Evolutionary conservation across 306 rosid genomes (phyloP).

Genomic region (Gastrolobium bilobum): DNA sequence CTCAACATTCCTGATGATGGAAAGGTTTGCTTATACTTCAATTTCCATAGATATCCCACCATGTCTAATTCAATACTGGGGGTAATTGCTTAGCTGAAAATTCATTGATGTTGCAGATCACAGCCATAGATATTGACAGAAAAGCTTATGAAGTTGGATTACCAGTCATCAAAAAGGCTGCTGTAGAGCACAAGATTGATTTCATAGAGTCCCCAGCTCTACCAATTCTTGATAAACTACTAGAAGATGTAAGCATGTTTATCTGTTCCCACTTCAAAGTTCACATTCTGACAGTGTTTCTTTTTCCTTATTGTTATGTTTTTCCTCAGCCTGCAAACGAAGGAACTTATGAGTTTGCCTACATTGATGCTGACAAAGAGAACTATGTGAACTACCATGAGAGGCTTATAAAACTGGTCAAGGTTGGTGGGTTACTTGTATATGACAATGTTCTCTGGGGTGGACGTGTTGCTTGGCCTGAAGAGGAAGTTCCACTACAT

Average conservation of each 20-base stretch:
- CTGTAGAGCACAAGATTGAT: slow-evolving; percentile 73
- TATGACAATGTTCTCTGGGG: slow-evolving; percentile 63
- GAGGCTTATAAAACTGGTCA: slow-evolving; percentile 56
- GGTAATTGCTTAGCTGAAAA: neutral
- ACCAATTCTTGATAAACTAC: slow-evolving; percentile 61
- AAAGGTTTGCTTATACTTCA: slow-evolving; percentile 47
- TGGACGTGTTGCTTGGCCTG: slow-evolving; percentile 54
- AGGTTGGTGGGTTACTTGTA: slow-evolving; percentile 59
- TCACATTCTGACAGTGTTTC: neutral
- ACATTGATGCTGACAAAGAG: slow-evolving; percentile 63
- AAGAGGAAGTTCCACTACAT: slow-evolving; percentile 50
- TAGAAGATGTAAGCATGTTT: slow-evolving; percentile 56
- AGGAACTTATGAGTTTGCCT: slow-evolving; percentile 58
- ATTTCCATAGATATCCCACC: neutral
- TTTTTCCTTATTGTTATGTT: neutral
- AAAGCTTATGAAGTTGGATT: slow-evolving; percentile 65
- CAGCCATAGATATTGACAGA: slow-evolving; percentile 63
- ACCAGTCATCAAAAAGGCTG: slow-evolving; percentile 68
- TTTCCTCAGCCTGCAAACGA: slow-evolving; percentile 48
- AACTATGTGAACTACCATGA: slow-evolving; percentile 60
- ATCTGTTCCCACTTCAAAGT: neutral
- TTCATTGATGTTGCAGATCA: slow-evolving; percentile 52
- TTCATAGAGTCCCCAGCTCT: slow-evolving; percentile 65
- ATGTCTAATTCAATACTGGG: neutral
- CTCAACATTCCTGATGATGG: slow-evolving; percentile 62